Evolutionary conservation across 2,329 filamentous ascomycete genomes (phyloP), one percentile per base, ranked within the genome.

Genomic region (Colletotrichum lindemuthianum): DNA sequence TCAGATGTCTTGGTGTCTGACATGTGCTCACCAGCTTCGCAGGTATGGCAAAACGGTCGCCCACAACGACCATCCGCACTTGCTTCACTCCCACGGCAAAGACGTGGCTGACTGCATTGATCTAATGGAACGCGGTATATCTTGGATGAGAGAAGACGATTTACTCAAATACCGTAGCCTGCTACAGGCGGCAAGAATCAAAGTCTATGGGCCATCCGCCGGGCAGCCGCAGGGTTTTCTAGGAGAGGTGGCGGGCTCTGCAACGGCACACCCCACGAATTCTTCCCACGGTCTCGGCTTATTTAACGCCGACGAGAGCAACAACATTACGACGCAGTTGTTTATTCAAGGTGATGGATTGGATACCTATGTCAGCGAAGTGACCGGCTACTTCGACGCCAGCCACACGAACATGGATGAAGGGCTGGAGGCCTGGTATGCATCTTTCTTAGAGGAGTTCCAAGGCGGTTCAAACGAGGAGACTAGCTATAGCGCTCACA

Each of bases 361-460:
- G 32, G 67, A 69, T 49, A 68, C 52, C 2, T 69, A 68, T 16
- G 40, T 69, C 39, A 68, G 48, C 37, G 63, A 69, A 44, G 66
- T 69, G 4, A 60, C 59, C 10, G 63, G 59, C n/a, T 68, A 66
- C 41, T 66, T 69, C 24, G 59, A 66, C 45, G 58, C 34, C 11
- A 50, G 58, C 24, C 41, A 66, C 8, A 8, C 66, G 37, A 59
- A 60, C 13, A 36, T 69, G 36, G 67, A 69, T n/a, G 67, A 69
- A 11, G 63, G 59, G 8, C 34, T 69, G 41, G 58, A 51, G 11
- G 66, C 59, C 6, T 69, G 67, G 67, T 68, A 68, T 34, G 63
- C 44, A 15, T 59, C 63, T 8, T 66, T 69, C 13, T 48, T 69
- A 52, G 49, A 68, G 6, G 66, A 68, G 33, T 33, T 64, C 3